Evolutionary conservation across 345 rosid species (phyloP), one percentile per base, ranked within the genome.

Genomic region (Arabidopsis suecica): DNA sequence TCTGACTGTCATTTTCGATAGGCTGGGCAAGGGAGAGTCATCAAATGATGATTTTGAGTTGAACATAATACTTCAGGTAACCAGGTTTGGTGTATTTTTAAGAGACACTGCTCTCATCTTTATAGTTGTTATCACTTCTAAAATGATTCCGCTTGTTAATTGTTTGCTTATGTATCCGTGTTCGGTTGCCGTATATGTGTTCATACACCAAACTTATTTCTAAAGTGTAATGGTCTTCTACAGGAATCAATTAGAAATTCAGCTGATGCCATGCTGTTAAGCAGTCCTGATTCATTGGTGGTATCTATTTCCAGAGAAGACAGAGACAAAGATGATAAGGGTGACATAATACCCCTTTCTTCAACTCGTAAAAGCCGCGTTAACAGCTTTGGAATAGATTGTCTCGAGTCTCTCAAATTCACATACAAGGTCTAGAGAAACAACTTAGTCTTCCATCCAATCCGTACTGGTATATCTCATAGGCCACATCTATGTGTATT

Each of bases 241-340:
- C 88, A 95, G 99, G 98, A 92, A 82, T 95, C 99, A 71, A 87
- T 95, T 62, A 79, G 94, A 80, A 95, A 95, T 74, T 92, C 99
- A 59, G 87, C 99, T 77, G 99, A 95, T 84, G 88, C 91, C 73
- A 82, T 73, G 78, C 75, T 95, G 68, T 80, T 95, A 73, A 87
- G 86, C 78, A 78, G 91, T 82, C 93, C 99, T 48, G 96, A 92
- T 82, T 86, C 93, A 41, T 82, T 95, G 81, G 88, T 88, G 79
- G 96, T 87, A 51, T 86, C 90, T 40, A 81, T 89, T 78, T 73
- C 88, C 70, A 82, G 84, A 74, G 87, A 72, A 72, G 91, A 82
- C 71, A 69, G 72, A 67, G 91, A 90, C 78, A 71, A 75, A 72
- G 90, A 89, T 79, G 90, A 86, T 37, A 91, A 81, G 64, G 81